phyloP scores from a whole-genome alignment of 2,329 filamentous ascomycete species.

The Alternaria sp. region DNA sequence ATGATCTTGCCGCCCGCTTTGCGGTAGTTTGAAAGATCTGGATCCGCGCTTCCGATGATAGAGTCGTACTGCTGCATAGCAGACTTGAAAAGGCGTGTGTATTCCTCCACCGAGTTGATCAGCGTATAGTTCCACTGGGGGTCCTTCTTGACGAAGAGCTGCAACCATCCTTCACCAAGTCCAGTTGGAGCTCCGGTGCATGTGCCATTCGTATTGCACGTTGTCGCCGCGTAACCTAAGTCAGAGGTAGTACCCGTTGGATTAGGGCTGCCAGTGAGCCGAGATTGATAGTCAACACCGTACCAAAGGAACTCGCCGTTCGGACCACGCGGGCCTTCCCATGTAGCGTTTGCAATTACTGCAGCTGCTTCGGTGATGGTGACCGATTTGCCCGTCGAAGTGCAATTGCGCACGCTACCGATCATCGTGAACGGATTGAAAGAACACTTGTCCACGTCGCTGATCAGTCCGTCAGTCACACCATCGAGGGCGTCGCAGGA shows the following conservation, averaged over 20 bases:
- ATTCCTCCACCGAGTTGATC: not conserved
- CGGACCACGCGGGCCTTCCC: constrained; percentile 21
- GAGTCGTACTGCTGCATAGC: constrained; percentile 17
- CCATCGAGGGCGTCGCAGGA: constrained; percentile 40
- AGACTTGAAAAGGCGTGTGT: not conserved
- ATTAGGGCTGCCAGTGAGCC: constrained; percentile 10
- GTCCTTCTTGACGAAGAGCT: constrained; percentile 24
- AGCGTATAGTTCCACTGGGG: constrained; percentile 4
- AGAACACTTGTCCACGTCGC: constrained; percentile 35
- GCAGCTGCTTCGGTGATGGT: constrained; percentile 22
- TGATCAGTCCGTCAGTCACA: constrained; percentile 45
- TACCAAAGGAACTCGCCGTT: constrained; percentile 30
- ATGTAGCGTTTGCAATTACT: constrained; percentile 22
- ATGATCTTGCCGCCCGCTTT: constrained; percentile 33
- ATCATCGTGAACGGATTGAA: constrained; percentile 31
- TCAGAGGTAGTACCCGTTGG: not conserved
- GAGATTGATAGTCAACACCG: constrained; percentile 15
- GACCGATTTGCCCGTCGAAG: not conserved
- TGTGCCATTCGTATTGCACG: constrained; percentile 14
- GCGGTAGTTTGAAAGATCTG: constrained; percentile 31
- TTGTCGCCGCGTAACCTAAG: constrained; percentile 19
- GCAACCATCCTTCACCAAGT: constrained; percentile 7
- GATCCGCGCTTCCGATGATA: constrained; percentile 21
- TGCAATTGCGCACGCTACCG: constrained; percentile 20
- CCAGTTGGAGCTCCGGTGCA: not conserved